These are phyloP conservation scores for Rhizopus arrhizus DNA, from an alignment of 371 early-diverging fungal species.

Conservation along the genomic window DNA sequence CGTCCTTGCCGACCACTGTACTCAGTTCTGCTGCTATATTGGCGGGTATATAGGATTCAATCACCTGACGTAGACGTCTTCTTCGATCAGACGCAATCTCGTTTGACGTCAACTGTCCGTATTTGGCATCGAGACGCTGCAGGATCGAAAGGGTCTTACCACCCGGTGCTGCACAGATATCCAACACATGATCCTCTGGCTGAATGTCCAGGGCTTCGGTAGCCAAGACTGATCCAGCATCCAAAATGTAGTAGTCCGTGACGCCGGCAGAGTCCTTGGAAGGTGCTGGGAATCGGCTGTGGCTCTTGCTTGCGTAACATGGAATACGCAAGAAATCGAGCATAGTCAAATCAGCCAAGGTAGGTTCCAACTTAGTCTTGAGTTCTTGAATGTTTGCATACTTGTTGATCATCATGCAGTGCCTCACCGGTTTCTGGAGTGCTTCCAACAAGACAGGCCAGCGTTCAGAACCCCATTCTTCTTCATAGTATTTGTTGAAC, in stretches of 20 bases:
- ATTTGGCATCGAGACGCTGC: slow-evolving; percentile 47
- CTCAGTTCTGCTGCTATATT: slow-evolving; percentile 40
- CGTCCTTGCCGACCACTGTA: slow-evolving; percentile 62
- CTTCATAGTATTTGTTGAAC: slow-evolving; percentile 49
- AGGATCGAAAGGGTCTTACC: slow-evolving; percentile 67
- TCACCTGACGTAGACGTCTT: slow-evolving; percentile 54
- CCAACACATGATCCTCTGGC: slow-evolving; percentile 75
- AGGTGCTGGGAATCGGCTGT: slow-evolving; percentile 46
- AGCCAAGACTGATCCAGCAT: slow-evolving; percentile 71
- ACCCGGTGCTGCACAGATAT: slow-evolving; percentile 81
- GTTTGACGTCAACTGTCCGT: slow-evolving; percentile 58
- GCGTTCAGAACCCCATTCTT: slow-evolving; percentile 54
- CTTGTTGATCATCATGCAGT: slow-evolving; percentile 59
- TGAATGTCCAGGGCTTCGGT: slow-evolving; percentile 61
- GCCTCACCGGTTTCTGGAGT: slow-evolving; percentile 45
- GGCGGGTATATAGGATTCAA: slow-evolving; percentile 60
- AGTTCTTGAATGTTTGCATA: slow-evolving; percentile 40
- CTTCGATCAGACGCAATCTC: slow-evolving; percentile 58
- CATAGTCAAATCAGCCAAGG: slow-evolving; percentile 26
- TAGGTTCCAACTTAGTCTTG: slow-evolving; percentile 26
- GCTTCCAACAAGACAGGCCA: slow-evolving; percentile 53
- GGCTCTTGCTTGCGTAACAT: slow-evolving; percentile 39
- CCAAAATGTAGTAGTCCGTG: slow-evolving; percentile 62
- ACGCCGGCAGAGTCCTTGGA: slow-evolving; percentile 36
- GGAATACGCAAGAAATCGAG: slow-evolving; percentile 42